A percentile compares a stretch with the other conserved stretches of the same genome.
These are phyloP conservation scores for Exserohilum rostratum DNA, from an alignment of 2,329 filamentous ascomycete species.

Conservation along the genomic window DNA sequence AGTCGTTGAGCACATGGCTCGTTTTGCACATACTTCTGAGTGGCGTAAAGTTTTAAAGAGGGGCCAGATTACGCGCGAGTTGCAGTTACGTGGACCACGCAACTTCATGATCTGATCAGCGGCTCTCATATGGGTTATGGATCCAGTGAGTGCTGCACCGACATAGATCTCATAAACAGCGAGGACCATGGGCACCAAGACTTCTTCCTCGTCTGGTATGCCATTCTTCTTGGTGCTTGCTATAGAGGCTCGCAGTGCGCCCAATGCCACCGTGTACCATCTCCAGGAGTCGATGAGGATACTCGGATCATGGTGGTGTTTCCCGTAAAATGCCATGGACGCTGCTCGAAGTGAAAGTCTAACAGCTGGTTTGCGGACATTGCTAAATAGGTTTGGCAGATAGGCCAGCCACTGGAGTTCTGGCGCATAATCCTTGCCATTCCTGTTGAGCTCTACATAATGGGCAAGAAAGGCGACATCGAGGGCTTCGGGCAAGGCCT, in stretches of 20 bases:
- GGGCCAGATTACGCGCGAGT: slow-evolving; percentile 26
- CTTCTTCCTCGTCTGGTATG: slow-evolving; percentile 39
- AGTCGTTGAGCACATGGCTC: rapidly evolving
- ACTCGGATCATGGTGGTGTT: slow-evolving; percentile 34
- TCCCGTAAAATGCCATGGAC: slow-evolving; percentile 43
- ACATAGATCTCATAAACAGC: slow-evolving; percentile 41
- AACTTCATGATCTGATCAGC: slow-evolving; percentile 40
- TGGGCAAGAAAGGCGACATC: slow-evolving; percentile 40
- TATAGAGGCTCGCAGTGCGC: slow-evolving; percentile 32
- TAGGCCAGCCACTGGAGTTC: slow-evolving; percentile 38
- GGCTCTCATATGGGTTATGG: slow-evolving; percentile 38
- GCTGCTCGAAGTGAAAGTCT: slow-evolving; percentile 40
- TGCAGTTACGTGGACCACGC: slow-evolving; percentile 38
- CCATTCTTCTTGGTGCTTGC: slow-evolving; percentile 15
- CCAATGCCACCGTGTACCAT: slow-evolving; percentile 41
- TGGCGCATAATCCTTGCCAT: slow-evolving; percentile 19
- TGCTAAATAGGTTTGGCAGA: slow-evolving; percentile 27
- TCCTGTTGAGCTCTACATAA: slow-evolving; percentile 38
- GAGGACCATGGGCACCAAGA: slow-evolving; percentile 38
- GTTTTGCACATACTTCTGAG: slow-evolving; percentile 31
- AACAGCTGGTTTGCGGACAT: slow-evolving; percentile 30
- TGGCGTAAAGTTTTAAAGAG: slow-evolving; percentile 40
- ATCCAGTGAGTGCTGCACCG: slow-evolving; percentile 35
- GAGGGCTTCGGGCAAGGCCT: slow-evolving; percentile 27
- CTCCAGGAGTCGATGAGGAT: slow-evolving; percentile 41